A percentile compares a stretch with the other conserved stretches of the same genome.
Conservation (phyloP, 1,284 basidiomycete genomes). For the Cryptococcus neoformans region DNA sequence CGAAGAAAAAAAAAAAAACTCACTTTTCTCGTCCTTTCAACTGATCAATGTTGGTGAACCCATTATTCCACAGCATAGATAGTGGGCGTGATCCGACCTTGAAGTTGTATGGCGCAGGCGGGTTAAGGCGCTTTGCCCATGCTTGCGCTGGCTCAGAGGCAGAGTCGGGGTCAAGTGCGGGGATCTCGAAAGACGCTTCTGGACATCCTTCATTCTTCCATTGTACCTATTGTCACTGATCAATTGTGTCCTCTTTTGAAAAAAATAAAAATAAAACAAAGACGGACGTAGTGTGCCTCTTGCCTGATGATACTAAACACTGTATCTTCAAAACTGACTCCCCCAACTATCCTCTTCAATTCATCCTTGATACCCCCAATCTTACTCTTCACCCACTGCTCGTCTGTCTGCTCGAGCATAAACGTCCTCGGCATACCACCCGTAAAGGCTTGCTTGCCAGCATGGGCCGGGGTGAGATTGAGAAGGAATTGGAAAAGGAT, state of each 20-base stretch:
- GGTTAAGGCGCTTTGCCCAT: slow-evolving; percentile 25
- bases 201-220: slow-evolving; percentile 48
- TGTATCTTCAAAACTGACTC: slow-evolving; percentile 32
- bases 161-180: slow-evolving; percentile 18
- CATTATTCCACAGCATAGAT: slow-evolving; percentile 30
- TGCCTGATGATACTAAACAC: slow-evolving; percentile 35
- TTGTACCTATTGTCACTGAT: slow-evolving; percentile 26
- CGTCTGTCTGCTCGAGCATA: slow-evolving; percentile 30
- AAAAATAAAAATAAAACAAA: neutral
- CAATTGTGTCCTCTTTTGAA: neutral
- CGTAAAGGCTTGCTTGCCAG: slow-evolving; percentile 39
- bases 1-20: slow-evolving; percentile 1
- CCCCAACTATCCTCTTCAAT: slow-evolving; percentile 35
- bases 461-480: slow-evolving; percentile 36
- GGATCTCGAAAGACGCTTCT: slow-evolving; percentile 36
- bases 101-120: slow-evolving; percentile 26
- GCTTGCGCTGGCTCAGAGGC: slow-evolving; percentile 18
- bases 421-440: slow-evolving; percentile 46
- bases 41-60: slow-evolving; percentile 34
- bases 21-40: slow-evolving; percentile 28
- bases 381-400: slow-evolving; percentile 32
- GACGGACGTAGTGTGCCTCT: slow-evolving; percentile 40
- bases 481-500: slow-evolving; percentile 48
- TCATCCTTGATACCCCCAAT: slow-evolving; percentile 32
- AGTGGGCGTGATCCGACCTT: slow-evolving; percentile 39